Evolutionary conservation across 768 basidiomycete species (phyloP), one percentile per base, ranked within the genome.

Genomic region (Lentinula guzmanii): DNA sequence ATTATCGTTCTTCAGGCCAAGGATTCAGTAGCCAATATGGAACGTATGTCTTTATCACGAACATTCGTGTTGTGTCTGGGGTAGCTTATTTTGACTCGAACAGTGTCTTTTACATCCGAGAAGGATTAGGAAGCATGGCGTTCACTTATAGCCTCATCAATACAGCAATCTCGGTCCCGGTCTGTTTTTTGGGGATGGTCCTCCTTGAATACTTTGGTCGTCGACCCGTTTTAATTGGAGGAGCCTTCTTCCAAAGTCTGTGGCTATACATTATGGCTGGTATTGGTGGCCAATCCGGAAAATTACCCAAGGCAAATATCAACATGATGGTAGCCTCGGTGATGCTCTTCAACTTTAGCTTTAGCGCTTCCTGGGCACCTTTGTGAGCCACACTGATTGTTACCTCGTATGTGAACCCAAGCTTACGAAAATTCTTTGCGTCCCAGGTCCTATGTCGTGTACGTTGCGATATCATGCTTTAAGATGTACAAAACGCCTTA

Each of bases 71-170:
- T 18, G 21, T 16, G 34, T 18, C 6, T 39, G 10, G 10, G 21
- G 4, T 3, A 8, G 21, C 13, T 45, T 24, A 37, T 3, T 35
- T 11, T 21, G n/a, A 4, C 13, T 33, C 18, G 3, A 43, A 48
- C 13, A 59, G 58, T 24, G 58, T 59, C n/a, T 59, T 59, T 41
- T 59, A 59, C 58, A 59, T 59, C 8, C 58, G 58, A 7, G 48
- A 48, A 48, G 58, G 58, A 15, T 31, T 59, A 15, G 58, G 58
- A 9, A 42, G 24, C 24, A 48, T 18, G 42, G 15, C 58, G 10
- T 59, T 59, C 58, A 59, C 58, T 15, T 59, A 59, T 28, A 59
- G 58, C 34, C 28, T 59, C 43, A 59, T 59, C 33, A 59, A 59
- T 41, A 59, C 58, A 8, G 58, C 58, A 4, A 24, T 59, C n/a